Conservation (phyloP, 2,329 filamentous ascomycete species). For the Colletotrichum nymphaeae region DNA sequence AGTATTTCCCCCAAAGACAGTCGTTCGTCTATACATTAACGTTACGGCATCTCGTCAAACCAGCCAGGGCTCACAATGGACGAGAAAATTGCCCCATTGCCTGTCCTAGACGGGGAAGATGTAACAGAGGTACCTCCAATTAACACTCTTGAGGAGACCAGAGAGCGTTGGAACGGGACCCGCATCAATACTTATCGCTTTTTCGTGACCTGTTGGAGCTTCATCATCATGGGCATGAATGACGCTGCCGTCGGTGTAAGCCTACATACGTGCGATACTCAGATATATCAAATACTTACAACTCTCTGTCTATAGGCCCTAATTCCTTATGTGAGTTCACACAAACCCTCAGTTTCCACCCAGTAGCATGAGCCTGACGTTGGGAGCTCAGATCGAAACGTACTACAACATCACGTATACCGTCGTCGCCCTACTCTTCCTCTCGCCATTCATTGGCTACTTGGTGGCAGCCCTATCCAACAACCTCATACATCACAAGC, state of each 20-base stretch:
- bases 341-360: not conserved
- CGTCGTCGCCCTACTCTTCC: slow-evolving; percentile 73
- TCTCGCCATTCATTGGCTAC: slow-evolving; percentile 75
- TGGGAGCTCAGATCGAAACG: slow-evolving; percentile 59
- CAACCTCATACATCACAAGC: slow-evolving; percentile 70
- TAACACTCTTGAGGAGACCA: slow-evolving; percentile 6
- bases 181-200: slow-evolving; percentile 68
- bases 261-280: slow-evolving; percentile 30
- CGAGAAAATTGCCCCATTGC: not conserved
- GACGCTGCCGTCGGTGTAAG: slow-evolving; percentile 74
- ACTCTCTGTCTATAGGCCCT: slow-evolving; percentile 51
- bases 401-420: slow-evolving; percentile 73
- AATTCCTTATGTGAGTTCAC: slow-evolving; percentile 55
- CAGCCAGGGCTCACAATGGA: not conserved
- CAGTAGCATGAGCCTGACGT: not conserved
- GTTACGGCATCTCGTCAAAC: not conserved
- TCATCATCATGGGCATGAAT: slow-evolving; percentile 76
- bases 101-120: not conserved
- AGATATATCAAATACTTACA: not conserved
- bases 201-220: slow-evolving; percentile 68
- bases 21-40: not conserved
- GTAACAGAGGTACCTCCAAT: not conserved
- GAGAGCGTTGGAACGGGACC: slow-evolving; percentile 74
- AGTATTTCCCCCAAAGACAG: not conserved
- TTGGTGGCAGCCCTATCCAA: slow-evolving; percentile 72